Base-by-base conservation (phyloP, 176 grass and related monocot species). In the Metroxylon sagu region DNA sequence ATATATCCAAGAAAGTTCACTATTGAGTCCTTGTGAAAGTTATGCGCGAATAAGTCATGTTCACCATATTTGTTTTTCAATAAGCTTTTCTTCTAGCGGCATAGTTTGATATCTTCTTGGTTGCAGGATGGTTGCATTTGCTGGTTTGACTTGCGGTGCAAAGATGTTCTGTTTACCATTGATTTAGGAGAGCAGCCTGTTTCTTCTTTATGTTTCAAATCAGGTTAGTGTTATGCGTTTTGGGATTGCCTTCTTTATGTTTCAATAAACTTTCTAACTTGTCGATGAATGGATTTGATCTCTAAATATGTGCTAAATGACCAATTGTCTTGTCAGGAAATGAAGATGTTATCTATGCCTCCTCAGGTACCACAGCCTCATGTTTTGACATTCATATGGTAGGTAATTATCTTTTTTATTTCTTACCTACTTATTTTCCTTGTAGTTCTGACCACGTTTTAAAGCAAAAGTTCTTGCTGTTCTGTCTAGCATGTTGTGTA, bases 171-270 rank as follows among this genome's bases (percentile, higher is more conserved):
- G 52, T 82, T 81, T 54, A 85, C 77, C 29, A 82, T 90, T 19
- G 76, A 91, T 57, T 77, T 78, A 1, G 59, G 66, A 54, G 67
- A 85, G 64, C 74, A 77, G 29, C 68, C 87, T 65, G 48, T 97
- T 73, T 90, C 92, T 57, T 97, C 86, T 52, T 30, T 90, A 16
- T 90, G 87, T 79, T 91, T 91, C 74, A 88, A 90, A 79, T 49
- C 80, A 73, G 92, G 87, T 96, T 43, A 66, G 71, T 61, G 54
- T 72, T 1, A 43, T 43, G 2, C 10, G 14, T 43, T 43, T 43
- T 14, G 35, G 35, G 35, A 43, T 43, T 43, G 35, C 35, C 35
- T 43, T 43, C 14, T 43, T 43, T 43, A 43, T 12, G 8, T 43
- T 43, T 43, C 1, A 1, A 1, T 23, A 23, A 23, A 23, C 21